A percentile compares a stretch with the other conserved stretches of the same genome.
These are phyloP conservation scores for Hirsutella minnesotensis DNA, from an alignment of 2,329 filamentous ascomycete genomes.

Conservation along the genomic window DNA sequence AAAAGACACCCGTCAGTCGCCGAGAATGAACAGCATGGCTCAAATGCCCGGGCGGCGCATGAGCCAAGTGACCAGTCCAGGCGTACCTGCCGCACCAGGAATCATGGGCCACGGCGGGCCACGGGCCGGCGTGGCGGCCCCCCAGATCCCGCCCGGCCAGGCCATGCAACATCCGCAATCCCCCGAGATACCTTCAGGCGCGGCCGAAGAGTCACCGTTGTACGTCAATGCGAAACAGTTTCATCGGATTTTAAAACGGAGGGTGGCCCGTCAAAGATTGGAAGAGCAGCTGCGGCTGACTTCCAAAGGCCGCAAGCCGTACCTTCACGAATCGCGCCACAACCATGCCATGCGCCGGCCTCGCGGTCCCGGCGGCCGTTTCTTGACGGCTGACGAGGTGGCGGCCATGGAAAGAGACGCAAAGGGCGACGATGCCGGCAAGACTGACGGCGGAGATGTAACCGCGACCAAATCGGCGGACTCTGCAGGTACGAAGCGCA, in stretches of 20 bases:
- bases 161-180: conserved; percentile 60
- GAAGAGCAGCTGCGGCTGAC: conserved; percentile 88
- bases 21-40: conserved; percentile 54
- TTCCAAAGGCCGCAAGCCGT: conserved; percentile 91
- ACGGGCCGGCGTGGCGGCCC: conserved; percentile 39
- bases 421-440: conserved; percentile 27
- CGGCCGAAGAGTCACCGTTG: conserved; percentile 79
- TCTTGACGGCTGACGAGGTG: conserved; percentile 92
- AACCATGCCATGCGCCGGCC: conserved; percentile 97
- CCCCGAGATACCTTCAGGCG: conserved; percentile 62
- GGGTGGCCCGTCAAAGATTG: conserved; percentile 83
- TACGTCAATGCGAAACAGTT: conserved; percentile 99
- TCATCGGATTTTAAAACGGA: conserved; percentile 87
- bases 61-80: conserved; percentile 67
- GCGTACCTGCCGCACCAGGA: conserved; percentile 59
- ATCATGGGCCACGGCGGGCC: conserved; percentile 59
- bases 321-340: conserved; percentile 92
- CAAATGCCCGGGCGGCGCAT: conserved; percentile 55
- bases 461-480: conserved; percentile 13
- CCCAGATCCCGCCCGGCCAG: conserved; percentile 50
- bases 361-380: conserved; percentile 84
- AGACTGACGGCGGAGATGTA: conserved; percentile 16
- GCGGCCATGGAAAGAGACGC: conserved; percentile 66
- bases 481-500: conserved; percentile 43
- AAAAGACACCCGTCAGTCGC: conserved; percentile 61